A percentile compares a stretch with the other conserved stretches of the same genome.
Conservation (phyloP, 2,329 filamentous ascomycete species). For the Monosporascus sp. region DNA sequence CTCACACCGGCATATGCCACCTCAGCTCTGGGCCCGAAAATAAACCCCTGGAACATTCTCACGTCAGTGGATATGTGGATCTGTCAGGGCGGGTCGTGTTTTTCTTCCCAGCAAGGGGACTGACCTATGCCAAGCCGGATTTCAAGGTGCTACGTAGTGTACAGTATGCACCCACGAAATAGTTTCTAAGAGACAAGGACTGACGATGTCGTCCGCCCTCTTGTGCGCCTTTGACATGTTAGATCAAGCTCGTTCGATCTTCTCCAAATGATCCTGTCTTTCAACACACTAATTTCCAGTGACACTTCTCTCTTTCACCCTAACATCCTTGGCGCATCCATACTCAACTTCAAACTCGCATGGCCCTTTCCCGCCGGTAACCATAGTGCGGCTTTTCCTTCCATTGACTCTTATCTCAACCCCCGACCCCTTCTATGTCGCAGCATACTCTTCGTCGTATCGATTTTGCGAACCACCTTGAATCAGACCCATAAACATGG, state of each 20-base stretch:
- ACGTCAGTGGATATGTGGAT: background rate
- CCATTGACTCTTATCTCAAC: constrained; percentile 5
- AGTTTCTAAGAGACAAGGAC: background rate
- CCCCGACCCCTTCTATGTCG: constrained; percentile 3
- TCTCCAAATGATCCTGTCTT: background rate
- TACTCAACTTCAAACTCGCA: constrained; percentile 7
- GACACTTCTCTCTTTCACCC: background rate
- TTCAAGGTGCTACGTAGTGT: no score
- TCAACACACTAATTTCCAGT: background rate
- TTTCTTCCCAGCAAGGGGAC: background rate
- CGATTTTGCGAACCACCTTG: background rate
- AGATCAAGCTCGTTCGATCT: background rate
- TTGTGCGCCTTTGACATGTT: no score
- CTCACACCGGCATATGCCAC: background rate
- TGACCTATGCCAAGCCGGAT: background rate
- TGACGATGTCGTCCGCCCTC: background rate
- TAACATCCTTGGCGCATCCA: background rate
- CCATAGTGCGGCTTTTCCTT: constrained; percentile 22
- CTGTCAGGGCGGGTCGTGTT: background rate
- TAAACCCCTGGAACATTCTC: background rate
- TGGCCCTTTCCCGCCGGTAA: constrained; percentile 22
- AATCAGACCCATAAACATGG: constrained; percentile 11
- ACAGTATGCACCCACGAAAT: background rate
- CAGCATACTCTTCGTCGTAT: background rate
- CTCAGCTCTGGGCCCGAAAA: background rate